phyloP scores from a whole-genome alignment of 1,139 yeast genomes.

The Yueomyces sp. region DNA sequence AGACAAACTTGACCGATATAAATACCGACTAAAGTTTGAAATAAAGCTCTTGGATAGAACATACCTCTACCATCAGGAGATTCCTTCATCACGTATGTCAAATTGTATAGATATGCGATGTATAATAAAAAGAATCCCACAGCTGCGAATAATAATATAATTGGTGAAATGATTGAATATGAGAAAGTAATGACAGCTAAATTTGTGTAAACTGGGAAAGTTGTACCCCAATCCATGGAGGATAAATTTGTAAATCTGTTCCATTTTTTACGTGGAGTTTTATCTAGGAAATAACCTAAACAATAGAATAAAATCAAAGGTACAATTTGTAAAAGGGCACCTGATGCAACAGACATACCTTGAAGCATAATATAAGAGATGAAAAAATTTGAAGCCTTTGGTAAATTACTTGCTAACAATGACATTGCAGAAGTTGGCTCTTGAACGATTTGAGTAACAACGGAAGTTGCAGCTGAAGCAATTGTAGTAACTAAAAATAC shows the following conservation, averaged over 20 bases:
- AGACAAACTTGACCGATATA: slow-evolving; percentile 80
- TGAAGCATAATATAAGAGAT: slow-evolving; percentile 63
- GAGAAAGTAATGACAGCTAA: slow-evolving; percentile 71
- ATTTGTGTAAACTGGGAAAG: slow-evolving; percentile 74
- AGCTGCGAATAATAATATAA: slow-evolving; percentile 56
- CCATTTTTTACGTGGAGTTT: slow-evolving; percentile 83
- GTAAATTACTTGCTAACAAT: slow-evolving; percentile 61
- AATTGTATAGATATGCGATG: slow-evolving; percentile 68
- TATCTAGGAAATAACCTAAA: slow-evolving; percentile 58
- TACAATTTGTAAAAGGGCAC: slow-evolving; percentile 66
- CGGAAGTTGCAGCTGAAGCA: slow-evolving; percentile 63
- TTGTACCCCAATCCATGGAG: slow-evolving; percentile 72
- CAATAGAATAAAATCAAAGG: slow-evolving; percentile 58
- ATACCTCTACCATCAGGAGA: slow-evolving; percentile 70
- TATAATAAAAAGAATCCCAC: slow-evolving; percentile 60
- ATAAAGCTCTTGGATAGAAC: slow-evolving; percentile 77
- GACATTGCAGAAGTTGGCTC: slow-evolving; percentile 56
- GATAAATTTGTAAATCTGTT: slow-evolving; percentile 52
- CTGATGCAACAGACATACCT: slow-evolving; percentile 74
- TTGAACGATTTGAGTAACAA: slow-evolving; percentile 52
- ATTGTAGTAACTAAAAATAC: slow-evolving; percentile 58
- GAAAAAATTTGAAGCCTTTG: slow-evolving; percentile 81
- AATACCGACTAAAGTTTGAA: slow-evolving; percentile 78
- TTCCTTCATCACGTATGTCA: slow-evolving; percentile 56
- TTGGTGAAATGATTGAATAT: slow-evolving; percentile 74